Percentiles rank a stretch among this genome's conserved stretches.
Evolutionary conservation across 2,329 filamentous ascomycete genomes (phyloP).

Genomic region (Clonostachys chloroleuca): DNA sequence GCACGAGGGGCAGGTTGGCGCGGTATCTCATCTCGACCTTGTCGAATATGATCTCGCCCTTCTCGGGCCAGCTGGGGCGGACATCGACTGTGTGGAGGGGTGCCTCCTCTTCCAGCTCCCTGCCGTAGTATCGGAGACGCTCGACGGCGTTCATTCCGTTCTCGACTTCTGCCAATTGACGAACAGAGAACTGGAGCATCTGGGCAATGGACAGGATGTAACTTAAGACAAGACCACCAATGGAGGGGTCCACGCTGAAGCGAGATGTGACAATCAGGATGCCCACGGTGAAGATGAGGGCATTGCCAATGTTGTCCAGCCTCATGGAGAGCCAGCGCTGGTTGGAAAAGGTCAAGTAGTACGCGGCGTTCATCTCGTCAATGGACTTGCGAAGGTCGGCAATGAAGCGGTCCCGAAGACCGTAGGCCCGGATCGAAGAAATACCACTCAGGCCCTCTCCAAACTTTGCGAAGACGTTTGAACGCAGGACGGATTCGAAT

Average conservation of each 20-base stretch:
- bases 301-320: slow-evolving; percentile 77
- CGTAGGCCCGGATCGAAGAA: slow-evolving; percentile 85
- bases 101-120: slow-evolving; percentile 81
- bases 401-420: slow-evolving; percentile 72
- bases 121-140: slow-evolving; percentile 86
- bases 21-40: slow-evolving; percentile 79
- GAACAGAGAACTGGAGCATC: slow-evolving; percentile 93
- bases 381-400: slow-evolving; percentile 66
- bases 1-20: slow-evolving; percentile 64
- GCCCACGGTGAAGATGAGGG: slow-evolving; percentile 81
- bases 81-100: slow-evolving; percentile 74
- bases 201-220: slow-evolving; percentile 93
- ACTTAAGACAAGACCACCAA: slow-evolving; percentile 80
- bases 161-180: slow-evolving; percentile 91
- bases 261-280: slow-evolving; percentile 90
- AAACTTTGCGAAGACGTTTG: slow-evolving; percentile 85
- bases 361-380: slow-evolving; percentile 90
- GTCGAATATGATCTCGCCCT: slow-evolving; percentile 74
- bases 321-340: slow-evolving; percentile 89
- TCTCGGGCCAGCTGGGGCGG: slow-evolving; percentile 75
- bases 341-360: slow-evolving; percentile 93
- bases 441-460: slow-evolving; percentile 82
- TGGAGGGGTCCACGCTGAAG: slow-evolving; percentile 80
- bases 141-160: slow-evolving; percentile 98
- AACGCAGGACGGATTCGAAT: slow-evolving; percentile 85